Percentiles rank a stretch among this genome's conserved stretches.
These are phyloP conservation scores for Kwoniella sp. DNA, from an alignment of 768 basidiomycete genomes.

Conservation along the genomic window DNA sequence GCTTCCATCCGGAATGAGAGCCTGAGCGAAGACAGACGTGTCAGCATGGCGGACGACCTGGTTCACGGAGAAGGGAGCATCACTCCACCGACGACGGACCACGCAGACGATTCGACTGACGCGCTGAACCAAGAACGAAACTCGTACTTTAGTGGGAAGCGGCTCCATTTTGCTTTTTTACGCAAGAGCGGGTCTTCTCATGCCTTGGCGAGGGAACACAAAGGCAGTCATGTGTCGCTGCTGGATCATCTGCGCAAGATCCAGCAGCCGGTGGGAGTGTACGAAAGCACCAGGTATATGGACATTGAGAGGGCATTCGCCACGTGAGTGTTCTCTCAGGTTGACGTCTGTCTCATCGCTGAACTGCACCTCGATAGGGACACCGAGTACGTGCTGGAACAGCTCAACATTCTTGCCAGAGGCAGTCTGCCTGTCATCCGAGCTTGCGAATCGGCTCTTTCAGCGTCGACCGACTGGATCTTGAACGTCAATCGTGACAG, in stretches of 20 bases:
- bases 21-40: slow-evolving; percentile 2
- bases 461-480: slow-evolving; percentile 26
- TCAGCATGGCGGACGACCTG: slow-evolving; percentile 3
- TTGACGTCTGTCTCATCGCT: not conserved
- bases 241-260: slow-evolving; percentile 38
- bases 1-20: slow-evolving; percentile 27
- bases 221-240: slow-evolving; percentile 36
- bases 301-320: slow-evolving; percentile 38
- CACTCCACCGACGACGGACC: slow-evolving; percentile 15
- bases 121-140: slow-evolving; percentile 8
- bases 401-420: slow-evolving; percentile 37
- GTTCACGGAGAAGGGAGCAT: not conserved
- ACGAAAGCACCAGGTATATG: slow-evolving; percentile 46
- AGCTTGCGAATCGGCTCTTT: slow-evolving; percentile 18
- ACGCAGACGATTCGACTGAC: slow-evolving; percentile 7
- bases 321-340: slow-evolving; percentile 18
- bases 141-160: slow-evolving; percentile 8
- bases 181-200: slow-evolving; percentile 16
- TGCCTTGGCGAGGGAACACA: slow-evolving; percentile 12
- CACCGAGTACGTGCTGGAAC: slow-evolving; percentile 30
- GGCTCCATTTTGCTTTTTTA: slow-evolving; percentile 19
- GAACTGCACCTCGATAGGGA: slow-evolving; percentile 22
- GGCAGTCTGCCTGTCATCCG: slow-evolving; percentile 28
- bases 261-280: slow-evolving; percentile 45
- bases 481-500: slow-evolving; percentile 25